Evolutionary conservation across 2,329 filamentous ascomycete species (phyloP).

Genomic region (Claviceps paspali): DNA sequence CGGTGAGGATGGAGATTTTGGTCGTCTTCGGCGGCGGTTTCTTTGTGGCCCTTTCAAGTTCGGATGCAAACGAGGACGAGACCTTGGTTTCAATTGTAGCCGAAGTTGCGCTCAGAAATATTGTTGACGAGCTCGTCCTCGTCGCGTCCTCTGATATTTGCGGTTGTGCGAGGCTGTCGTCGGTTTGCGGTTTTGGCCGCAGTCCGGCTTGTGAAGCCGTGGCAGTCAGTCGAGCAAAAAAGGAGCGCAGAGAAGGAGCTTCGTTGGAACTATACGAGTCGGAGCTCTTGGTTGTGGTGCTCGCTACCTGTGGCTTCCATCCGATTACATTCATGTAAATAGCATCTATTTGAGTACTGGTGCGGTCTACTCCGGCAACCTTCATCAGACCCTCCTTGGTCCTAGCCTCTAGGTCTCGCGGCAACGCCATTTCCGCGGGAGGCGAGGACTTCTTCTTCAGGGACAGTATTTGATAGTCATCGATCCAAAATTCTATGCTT

Average conservation of each 20-base stretch:
- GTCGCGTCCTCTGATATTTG: slow-evolving; percentile 57
- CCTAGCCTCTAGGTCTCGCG: slow-evolving; percentile 62
- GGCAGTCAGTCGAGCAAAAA: slow-evolving; percentile 65
- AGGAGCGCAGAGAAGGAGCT: slow-evolving; percentile 53
- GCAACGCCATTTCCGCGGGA: slow-evolving; percentile 54
- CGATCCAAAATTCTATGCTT: slow-evolving; percentile 77
- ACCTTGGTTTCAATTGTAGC: slow-evolving; percentile 69
- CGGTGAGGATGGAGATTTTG: slow-evolving; percentile 73
- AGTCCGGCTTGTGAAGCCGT: slow-evolving; percentile 32
- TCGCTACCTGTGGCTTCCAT: slow-evolving; percentile 49
- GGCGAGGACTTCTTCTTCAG: slow-evolving; percentile 79
- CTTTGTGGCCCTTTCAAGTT: slow-evolving; percentile 90
- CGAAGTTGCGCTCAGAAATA: slow-evolving; percentile 80
- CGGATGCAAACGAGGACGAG: slow-evolving; percentile 54
- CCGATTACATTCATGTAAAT: slow-evolving; percentile 76
- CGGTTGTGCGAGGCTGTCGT: slow-evolving; percentile 48
- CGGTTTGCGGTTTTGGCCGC: slow-evolving; percentile 40
- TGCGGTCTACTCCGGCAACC: slow-evolving; percentile 62
- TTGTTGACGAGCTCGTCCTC: slow-evolving; percentile 54
- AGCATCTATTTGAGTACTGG: slow-evolving; percentile 85
- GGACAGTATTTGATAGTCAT: slow-evolving; percentile 67
- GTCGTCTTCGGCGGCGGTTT: slow-evolving; percentile 87
- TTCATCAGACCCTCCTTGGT: slow-evolving; percentile 86
- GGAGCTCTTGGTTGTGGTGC: slow-evolving; percentile 23
- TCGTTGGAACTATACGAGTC: slow-evolving; percentile 35